A percentile compares a stretch with the other conserved stretches of the same genome.
Conservation (phyloP, 495 filamentous ascomycete species). For the Podospora anserina region DNA sequence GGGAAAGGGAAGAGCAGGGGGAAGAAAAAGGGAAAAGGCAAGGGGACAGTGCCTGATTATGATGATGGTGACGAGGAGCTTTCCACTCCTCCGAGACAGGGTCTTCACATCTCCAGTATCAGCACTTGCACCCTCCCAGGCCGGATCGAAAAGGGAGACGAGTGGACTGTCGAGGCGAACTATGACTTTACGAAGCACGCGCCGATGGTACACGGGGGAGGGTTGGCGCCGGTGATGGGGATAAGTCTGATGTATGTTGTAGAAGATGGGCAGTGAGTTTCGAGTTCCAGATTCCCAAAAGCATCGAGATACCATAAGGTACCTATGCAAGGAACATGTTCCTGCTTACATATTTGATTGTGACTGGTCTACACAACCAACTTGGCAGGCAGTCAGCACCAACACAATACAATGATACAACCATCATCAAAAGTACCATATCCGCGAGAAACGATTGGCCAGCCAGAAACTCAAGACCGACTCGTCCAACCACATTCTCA, state of each 20-base stretch:
- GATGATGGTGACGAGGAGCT: not conserved
- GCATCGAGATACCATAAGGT: not conserved
- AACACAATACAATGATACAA: not conserved
- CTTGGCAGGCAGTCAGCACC: not conserved
- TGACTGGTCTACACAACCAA: not conserved
- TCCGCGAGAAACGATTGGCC: too few species aligned
- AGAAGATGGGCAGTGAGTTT: slow-evolving; percentile 11
- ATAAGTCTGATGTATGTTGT: slow-evolving; percentile 24
- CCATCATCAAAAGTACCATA: too few species aligned
- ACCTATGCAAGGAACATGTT: not conserved
- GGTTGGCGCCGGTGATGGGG: slow-evolving; percentile 27
- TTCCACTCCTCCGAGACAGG: not conserved
- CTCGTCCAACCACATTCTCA: too few species aligned
- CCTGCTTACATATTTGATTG: not conserved
- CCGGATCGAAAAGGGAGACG: slow-evolving; percentile 20
- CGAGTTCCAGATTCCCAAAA: too few species aligned
- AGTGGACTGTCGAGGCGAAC: slow-evolving; percentile 26
- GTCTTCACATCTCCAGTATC: slow-evolving; percentile 20
- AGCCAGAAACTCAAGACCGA: too few species aligned
- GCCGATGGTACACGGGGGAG: slow-evolving; percentile 17
- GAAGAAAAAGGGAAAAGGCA: not conserved
- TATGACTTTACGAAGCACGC: slow-evolving; percentile 27
- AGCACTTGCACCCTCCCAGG: slow-evolving; percentile 13
- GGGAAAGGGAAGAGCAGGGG: not conserved
- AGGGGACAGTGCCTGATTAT: not conserved